Evolutionary conservation across 164 flowering plant species (phyloP), one percentile per base, ranked within the genome.

Genomic region (Sedum album): DNA sequence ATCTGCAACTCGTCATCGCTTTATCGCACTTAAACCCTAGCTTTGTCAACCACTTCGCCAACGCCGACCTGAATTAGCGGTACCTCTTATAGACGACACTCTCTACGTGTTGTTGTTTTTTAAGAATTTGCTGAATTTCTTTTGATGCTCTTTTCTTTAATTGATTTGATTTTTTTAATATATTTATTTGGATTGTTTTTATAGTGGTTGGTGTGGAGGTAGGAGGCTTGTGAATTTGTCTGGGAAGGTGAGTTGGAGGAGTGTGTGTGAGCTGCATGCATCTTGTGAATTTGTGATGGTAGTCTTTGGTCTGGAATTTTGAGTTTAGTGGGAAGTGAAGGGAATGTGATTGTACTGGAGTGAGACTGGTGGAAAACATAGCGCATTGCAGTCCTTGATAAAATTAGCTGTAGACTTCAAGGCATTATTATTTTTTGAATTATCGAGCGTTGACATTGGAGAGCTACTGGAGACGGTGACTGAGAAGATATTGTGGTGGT

Each of bases 1-100:
- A 57, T 57, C 62, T 57, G 62, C 62, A 57, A 57, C 62, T 57
- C 62, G 31, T 2, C 62, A 11, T 51, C 57, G 57, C 57, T 51
- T 51, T 23, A 51, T 51, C 57, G 35, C 62, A 28, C 33, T 57
- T 26, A 28, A 57, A 57, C 35, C 62, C 33, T 57, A 57, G 57
- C 28, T 51, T n/a, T 9, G 57, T n/a, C 57, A 7, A 57, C 62
- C 17, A 26, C 61, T 0, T 7, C 61, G 33, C 18, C 31, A 18
- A 30, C 33, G n/a, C 20, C 38, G 33, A 57, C 62, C 17, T 57
- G 1, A 13, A 57, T 57, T 33, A 57, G 33, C 26, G 62, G 62
- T 57, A 28, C 33, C 31, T 26, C 18, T 57, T 28, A 2, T 11
- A 28, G 33, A 57, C 15, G 33, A 28, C 28, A 30, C 6, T 26